Base-by-base conservation (phyloP, 805 yeast genomes). In the Saturnispora hagleri region DNA sequence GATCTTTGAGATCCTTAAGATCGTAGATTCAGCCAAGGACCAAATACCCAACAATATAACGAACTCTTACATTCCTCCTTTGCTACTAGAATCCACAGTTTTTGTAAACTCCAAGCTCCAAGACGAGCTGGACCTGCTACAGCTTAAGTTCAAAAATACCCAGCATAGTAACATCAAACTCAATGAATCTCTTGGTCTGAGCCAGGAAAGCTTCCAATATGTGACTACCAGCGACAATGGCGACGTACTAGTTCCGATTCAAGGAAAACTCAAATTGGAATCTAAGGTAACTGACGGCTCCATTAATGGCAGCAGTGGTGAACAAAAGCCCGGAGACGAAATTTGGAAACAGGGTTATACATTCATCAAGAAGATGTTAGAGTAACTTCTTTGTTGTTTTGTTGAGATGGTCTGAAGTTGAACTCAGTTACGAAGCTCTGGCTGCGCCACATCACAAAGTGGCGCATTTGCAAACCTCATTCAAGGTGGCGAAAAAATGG, bases 201-300 rank as follows among this genome's bases (percentile, higher is more conserved):
- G 47, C 24, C 52, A 51, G 17, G 58, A 53, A 33, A 64, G 66
- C 41, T 52, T 63, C 56, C 67, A 64, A 27, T 64, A 41, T n/a
- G 31, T 41, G 8, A 24, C 44, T 12, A 22, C 44, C n/a, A 22
- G 63, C 4, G 64, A 62, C 35, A 56, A 62, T n/a, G 61, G 66
- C 12, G 62, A 59, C 46, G 22, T 38, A 3, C 22, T 38, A 54
- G 57, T 9, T 54, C 42, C 34, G 13, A 31, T 33, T 20, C 34
- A 26, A 13, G 24, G 7, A 12, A 46, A 46, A 22, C 36, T 47
- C 12, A 43, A 27, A 8, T 20, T 31, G 3, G 51, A 49, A 43
- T 10, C 18, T 5, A 24, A 26, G 33, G 22, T 36, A 18, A 41
- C 22, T 7, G 17, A 27, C 13, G 22, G 26, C 4, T 13, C 15